Evolutionary conservation across 192 early-diverging fungal genomes (phyloP), one percentile per base, ranked within the genome.

Genomic region (Backusella australiensis): DNA sequence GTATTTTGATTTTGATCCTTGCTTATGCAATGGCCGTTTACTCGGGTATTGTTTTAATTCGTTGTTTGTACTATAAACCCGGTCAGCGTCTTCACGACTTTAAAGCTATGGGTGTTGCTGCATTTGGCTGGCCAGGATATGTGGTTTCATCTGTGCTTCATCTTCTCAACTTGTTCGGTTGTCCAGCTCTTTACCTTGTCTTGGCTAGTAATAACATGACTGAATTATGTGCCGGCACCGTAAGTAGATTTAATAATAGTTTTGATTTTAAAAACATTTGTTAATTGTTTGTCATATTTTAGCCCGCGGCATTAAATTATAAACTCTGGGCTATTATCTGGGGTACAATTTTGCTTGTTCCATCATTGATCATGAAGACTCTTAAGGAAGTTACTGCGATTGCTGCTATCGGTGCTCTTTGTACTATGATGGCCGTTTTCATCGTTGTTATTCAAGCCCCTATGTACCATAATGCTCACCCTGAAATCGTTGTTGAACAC

Each of bases 311-410:
- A 74, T 49, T 81, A 21, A 72, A 44, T 19, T 19, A 65, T 26
- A 49, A 85, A 63, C 80, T 80, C 44, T 95, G 94, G 93, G 92
- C 90, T 26, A 86, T 85, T 41, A 86, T 91, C 39, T 88, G 85
- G 23, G 89, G 89, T 17, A 67, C 83, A 3, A 56, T 94, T 6
- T 84, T 95, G 32, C 85, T 90, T 80, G 69, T 91, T 32, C 94
- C 93, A 19, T 91, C 94, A 74, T 83, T 97, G 6, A 63, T 86
- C 38, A 88, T 93, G 67, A 92, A 91, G 77, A 90, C 92, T 68
- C 79, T 96, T 67, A 91, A 91, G 73, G 95, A 97, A 77, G 88
- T 95, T 26, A 90, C 91, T 77, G 73, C 91, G 65, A 84, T 94
- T 75, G 90, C 91, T 67, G 77, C 92, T 36, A 93, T 95, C 83